Evolutionary conservation across 2,329 filamentous ascomycete species (phyloP).

Genomic region (Epichloe sibirici): DNA sequence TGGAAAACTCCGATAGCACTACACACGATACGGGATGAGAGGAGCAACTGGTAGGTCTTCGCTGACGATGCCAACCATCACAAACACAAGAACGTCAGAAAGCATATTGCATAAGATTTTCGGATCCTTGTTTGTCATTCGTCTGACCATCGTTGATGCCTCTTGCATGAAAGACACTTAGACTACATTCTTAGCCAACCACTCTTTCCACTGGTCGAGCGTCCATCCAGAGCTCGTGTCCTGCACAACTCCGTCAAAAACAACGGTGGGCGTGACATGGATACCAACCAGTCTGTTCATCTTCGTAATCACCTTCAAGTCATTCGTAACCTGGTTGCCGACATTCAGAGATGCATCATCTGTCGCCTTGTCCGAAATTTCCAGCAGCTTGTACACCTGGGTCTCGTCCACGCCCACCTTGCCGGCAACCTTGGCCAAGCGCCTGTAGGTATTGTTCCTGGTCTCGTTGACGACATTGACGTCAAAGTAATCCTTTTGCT

Average conservation of each 20-base stretch:
- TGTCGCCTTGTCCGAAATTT: constrained; percentile 53
- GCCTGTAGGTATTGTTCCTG: constrained; percentile 70
- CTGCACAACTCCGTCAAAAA: constrained; percentile 78
- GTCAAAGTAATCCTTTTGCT: constrained; percentile 74
- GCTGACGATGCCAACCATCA: too few species aligned
- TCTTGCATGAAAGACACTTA: background rate
- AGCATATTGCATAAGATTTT: too few species aligned
- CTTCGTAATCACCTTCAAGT: constrained; percentile 76
- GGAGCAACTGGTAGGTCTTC: too few species aligned
- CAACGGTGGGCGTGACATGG: constrained; percentile 82
- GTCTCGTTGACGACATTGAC: constrained; percentile 71
- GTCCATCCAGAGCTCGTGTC: constrained; percentile 71
- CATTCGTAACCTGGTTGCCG: constrained; percentile 73
- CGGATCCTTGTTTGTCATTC: too few species aligned
- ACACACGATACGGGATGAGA: too few species aligned
- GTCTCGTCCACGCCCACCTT: constrained; percentile 57
- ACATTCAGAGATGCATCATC: constrained; percentile 58
- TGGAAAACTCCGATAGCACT: too few species aligned
- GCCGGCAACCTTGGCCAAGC: constrained; percentile 63
- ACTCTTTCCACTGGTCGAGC: constrained; percentile 73
- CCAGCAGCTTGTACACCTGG: constrained; percentile 56
- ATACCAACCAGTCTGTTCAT: constrained; percentile 66
- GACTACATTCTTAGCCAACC: constrained; percentile 49
- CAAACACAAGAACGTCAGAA: too few species aligned
- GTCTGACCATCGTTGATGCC: too few species aligned